These are phyloP conservation scores for Voacanga thouarsii DNA, from an alignment of 257 asterid genomes.

Conservation along the genomic window DNA sequence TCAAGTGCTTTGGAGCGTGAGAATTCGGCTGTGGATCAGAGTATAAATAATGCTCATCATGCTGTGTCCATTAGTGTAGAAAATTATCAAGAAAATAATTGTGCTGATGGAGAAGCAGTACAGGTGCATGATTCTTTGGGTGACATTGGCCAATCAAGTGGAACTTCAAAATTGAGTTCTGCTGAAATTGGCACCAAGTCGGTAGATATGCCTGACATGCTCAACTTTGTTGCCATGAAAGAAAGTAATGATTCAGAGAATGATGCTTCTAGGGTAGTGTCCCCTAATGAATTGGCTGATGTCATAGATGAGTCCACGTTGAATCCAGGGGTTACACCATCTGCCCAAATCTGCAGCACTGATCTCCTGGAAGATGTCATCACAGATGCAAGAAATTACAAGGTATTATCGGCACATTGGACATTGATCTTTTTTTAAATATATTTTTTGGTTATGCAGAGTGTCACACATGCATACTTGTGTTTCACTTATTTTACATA, in stretches of 20 bases:
- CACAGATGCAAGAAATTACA: conserved; percentile 61
- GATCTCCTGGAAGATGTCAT: conserved; percentile 65
- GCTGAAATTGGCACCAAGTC: conserved; percentile 29
- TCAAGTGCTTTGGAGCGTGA: conserved; percentile 19
- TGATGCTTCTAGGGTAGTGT: conserved; percentile 25
- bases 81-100: neutral
- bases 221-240: conserved; percentile 25
- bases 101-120: conserved; percentile 13
- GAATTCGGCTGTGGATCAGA: conserved; percentile 15
- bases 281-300: conserved; percentile 18
- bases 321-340: conserved; percentile 38
- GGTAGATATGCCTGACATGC: conserved; percentile 29
- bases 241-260: conserved; percentile 24
- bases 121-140: neutral
- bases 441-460: neutral
- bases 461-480: neutral
- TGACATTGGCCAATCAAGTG: conserved; percentile 4
- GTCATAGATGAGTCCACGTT: conserved; percentile 28
- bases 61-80: conserved; percentile 7
- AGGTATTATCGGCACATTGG: conserved; percentile 38
- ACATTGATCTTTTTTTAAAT: neutral
- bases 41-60: conserved; percentile 9
- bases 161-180: conserved; percentile 18
- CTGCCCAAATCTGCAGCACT: conserved; percentile 42
- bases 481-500: neutral